Conservation (phyloP, 2,329 filamentous ascomycete species). For the Lasiodiplodia citricola region DNA sequence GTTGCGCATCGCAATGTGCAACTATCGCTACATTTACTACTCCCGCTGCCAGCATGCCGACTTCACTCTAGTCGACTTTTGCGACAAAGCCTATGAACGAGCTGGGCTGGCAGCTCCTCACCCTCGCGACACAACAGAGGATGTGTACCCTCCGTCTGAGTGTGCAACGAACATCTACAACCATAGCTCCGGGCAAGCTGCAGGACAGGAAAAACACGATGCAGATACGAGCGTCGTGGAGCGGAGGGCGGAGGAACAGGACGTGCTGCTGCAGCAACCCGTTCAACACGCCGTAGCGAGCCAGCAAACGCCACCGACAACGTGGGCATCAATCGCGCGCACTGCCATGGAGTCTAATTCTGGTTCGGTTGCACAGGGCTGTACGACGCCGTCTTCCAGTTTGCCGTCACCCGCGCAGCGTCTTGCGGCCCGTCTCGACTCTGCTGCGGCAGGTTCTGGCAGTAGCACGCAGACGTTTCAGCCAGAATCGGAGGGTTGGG, state of each 20-base stretch:
- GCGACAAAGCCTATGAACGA: constrained; percentile 29
- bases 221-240: neutral
- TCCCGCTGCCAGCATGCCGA: constrained; percentile 40
- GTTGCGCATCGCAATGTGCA: constrained; percentile 38
- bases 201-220: neutral
- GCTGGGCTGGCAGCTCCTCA: neutral
- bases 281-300: neutral
- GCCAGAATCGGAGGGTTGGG: neutral
- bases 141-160: neutral
- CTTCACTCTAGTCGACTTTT: constrained; percentile 39
- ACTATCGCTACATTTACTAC: constrained; percentile 43
- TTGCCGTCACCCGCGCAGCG: neutral
- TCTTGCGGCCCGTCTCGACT: neutral
- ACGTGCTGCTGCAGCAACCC: neutral
- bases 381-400: neutral
- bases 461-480: neutral
- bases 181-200: too few relatives aligned
- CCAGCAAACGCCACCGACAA: neutral
- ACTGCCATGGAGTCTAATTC: neutral
- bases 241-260: neutral
- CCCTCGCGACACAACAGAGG: neutral
- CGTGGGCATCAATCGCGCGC: constrained; percentile 5
- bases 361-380: neutral
- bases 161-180: too few relatives aligned
- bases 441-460: neutral